phyloP scores from a whole-genome alignment of 345 rosid genomes.

The Pistacia vera region DNA sequence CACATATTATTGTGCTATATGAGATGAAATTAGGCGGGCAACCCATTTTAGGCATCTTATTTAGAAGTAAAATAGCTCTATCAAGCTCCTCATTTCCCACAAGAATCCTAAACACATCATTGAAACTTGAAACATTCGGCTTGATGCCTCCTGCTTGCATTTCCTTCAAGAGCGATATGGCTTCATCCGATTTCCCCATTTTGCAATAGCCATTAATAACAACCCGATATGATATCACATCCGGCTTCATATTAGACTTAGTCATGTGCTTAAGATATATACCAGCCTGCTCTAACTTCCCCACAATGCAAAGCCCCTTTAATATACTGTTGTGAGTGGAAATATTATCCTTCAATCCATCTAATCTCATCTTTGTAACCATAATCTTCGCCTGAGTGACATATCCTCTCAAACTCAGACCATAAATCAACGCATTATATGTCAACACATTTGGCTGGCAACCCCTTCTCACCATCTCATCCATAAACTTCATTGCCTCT shows the following conservation, averaged over 20 bases:
- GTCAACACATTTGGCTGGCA: constrained; percentile 35
- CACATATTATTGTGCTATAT: constrained; percentile 27
- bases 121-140: constrained; percentile 27
- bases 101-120: constrained; percentile 32
- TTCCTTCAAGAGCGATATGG: constrained; percentile 30
- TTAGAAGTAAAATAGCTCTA: constrained; percentile 30
- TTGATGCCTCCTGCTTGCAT: constrained; percentile 28
- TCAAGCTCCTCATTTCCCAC: constrained; percentile 26
- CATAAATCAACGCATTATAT: constrained; percentile 44
- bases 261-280: constrained; percentile 33
- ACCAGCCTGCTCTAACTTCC: constrained; percentile 31
- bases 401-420: constrained; percentile 37
- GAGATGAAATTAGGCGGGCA: constrained; percentile 35
- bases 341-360: constrained; percentile 38
- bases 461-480: constrained; percentile 34
- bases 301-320: constrained; percentile 34
- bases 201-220: constrained; percentile 37
- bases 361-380: constrained; percentile 41
- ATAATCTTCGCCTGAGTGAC: constrained; percentile 39
- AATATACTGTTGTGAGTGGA: constrained; percentile 37
- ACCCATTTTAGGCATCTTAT: constrained; percentile 30
- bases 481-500: constrained; percentile 33
- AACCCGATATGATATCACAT: constrained; percentile 29
- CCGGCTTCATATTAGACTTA: constrained; percentile 22
- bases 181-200: constrained; percentile 27